These are phyloP conservation scores for Pontederia crassipes DNA, from an alignment of 176 grass and related monocot genomes.

Conservation along the genomic window DNA sequence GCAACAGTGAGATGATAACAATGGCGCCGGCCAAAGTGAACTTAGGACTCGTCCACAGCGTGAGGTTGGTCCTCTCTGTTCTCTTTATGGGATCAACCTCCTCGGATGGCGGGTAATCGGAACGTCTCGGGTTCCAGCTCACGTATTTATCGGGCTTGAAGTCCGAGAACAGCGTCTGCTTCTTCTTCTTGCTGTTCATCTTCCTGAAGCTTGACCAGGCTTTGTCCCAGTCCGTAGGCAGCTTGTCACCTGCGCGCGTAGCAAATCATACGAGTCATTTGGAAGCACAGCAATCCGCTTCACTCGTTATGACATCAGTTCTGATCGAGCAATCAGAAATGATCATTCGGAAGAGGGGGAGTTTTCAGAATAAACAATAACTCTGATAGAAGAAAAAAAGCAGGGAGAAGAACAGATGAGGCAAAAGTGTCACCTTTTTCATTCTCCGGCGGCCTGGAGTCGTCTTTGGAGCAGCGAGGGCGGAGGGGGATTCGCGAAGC, in stretches of 20 bases:
- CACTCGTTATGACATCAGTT: too few relatives aligned
- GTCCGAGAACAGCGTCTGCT: constrained; percentile 60
- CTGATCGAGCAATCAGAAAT: too few relatives aligned
- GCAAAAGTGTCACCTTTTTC: constrained; percentile 37
- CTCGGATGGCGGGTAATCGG: constrained; percentile 75
- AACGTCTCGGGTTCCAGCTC: constrained; percentile 66
- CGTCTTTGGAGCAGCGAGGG: constrained; percentile 61
- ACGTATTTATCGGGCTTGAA: constrained; percentile 81
- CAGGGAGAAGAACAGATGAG: not conserved
- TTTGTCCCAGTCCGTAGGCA: constrained; percentile 83
- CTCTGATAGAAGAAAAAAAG: not conserved
- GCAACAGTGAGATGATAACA: constrained; percentile 54
- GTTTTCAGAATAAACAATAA: too few relatives aligned
- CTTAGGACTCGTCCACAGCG: constrained; percentile 76
- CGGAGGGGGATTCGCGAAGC: constrained; percentile 23
- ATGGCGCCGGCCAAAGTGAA: constrained; percentile 84
- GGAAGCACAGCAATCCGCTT: too few relatives aligned
- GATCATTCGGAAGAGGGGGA: too few relatives aligned
- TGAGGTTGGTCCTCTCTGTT: constrained; percentile 77
- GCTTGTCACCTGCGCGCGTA: constrained; percentile 41
- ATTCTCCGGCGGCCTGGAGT: constrained; percentile 29
- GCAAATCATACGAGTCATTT: too few relatives aligned
- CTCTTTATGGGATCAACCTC: constrained; percentile 91
- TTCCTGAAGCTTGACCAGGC: constrained; percentile 76
- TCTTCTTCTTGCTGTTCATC: constrained; percentile 20